Percentiles rank a stretch among this genome's conserved stretches.
phyloP scores from a whole-genome alignment of 2,329 filamentous ascomycete species.

The Fusarium globosum region DNA sequence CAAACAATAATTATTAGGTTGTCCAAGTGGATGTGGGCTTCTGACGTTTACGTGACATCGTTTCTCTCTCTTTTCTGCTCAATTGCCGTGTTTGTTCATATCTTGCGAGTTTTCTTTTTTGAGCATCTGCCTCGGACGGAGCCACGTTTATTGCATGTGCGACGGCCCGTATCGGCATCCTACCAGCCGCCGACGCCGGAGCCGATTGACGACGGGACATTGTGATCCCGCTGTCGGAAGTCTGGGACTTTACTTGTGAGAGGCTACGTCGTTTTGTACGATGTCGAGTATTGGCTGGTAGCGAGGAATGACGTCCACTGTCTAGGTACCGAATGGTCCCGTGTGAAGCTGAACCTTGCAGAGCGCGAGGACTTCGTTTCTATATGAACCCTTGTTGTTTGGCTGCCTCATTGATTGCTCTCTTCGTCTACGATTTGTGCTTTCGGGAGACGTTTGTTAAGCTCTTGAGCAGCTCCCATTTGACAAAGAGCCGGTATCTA shows the following conservation, averaged over 20 bases:
- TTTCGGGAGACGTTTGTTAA: not conserved
- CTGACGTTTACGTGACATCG: conserved; percentile 15
- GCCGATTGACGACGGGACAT: conserved; percentile 18
- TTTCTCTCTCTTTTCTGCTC: not conserved
- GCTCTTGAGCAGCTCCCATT: not conserved
- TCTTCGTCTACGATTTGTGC: not conserved
- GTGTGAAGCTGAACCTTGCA: not conserved
- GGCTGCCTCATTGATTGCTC: not conserved
- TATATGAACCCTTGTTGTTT: not conserved
- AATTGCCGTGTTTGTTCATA: conserved; percentile 4
- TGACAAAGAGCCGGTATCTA: not conserved
- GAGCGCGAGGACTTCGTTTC: not conserved
- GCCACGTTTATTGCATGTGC: conserved; percentile 11
- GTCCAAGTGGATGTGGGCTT: not conserved
- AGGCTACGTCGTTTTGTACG: not conserved
- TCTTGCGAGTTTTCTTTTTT: not conserved
- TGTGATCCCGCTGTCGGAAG: not conserved
- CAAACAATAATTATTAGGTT: not conserved
- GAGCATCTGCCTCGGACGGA: conserved; percentile 7
- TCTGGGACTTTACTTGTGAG: conserved; percentile 11
- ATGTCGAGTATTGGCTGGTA: conserved; percentile 14
- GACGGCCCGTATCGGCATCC: conserved; percentile 13
- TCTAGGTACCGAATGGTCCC: not conserved
- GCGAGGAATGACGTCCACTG: not conserved
- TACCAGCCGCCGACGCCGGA: conserved; percentile 19